These are phyloP conservation scores for Saccharata proteae DNA, from an alignment of 2,329 filamentous ascomycete genomes.

Conservation along the genomic window DNA sequence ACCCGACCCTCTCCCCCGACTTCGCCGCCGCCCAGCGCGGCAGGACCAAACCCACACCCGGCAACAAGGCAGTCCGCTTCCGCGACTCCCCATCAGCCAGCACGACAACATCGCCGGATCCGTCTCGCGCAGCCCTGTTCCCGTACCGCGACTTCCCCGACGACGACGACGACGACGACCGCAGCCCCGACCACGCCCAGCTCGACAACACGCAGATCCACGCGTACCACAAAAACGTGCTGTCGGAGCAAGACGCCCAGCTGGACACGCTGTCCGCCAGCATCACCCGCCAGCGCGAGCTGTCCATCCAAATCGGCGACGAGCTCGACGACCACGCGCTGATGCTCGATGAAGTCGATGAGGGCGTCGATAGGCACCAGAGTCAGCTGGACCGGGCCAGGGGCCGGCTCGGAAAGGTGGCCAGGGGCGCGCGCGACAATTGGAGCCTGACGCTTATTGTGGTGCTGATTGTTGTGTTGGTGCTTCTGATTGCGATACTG, in stretches of 20 bases:
- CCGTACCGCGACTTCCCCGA: constrained; percentile 62
- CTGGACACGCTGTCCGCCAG: constrained; percentile 78
- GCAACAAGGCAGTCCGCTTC: constrained; percentile 72
- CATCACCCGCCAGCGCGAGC: constrained; percentile 78
- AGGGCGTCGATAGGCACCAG: constrained; percentile 69
- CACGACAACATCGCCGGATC: constrained; percentile 25
- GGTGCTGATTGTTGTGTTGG: constrained; percentile 64
- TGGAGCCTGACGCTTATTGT: constrained; percentile 79
- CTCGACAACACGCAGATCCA: constrained; percentile 80
- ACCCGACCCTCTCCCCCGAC: constrained; percentile 24
- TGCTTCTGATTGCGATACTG: constrained; percentile 70
- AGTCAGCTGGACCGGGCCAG: constrained; percentile 63
- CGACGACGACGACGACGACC: constrained; percentile 39
- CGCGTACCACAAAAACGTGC: constrained; percentile 64
- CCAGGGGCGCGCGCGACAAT: constrained; percentile 66
- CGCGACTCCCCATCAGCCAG: constrained; percentile 45
- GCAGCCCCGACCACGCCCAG: constrained; percentile 38
- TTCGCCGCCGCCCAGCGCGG: constrained; percentile 24
- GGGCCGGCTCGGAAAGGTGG: constrained; percentile 58
- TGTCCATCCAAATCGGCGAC: constrained; percentile 92
- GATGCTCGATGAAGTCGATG: constrained; percentile 82
- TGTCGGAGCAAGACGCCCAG: constrained; percentile 86
- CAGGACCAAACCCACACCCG: constrained; percentile 14
- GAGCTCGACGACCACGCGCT: constrained; percentile 85
- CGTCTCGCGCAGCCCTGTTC: constrained; percentile 48